phyloP scores from a whole-genome alignment of 139 green algal species.

The Tetradesmus obliquus region DNA sequence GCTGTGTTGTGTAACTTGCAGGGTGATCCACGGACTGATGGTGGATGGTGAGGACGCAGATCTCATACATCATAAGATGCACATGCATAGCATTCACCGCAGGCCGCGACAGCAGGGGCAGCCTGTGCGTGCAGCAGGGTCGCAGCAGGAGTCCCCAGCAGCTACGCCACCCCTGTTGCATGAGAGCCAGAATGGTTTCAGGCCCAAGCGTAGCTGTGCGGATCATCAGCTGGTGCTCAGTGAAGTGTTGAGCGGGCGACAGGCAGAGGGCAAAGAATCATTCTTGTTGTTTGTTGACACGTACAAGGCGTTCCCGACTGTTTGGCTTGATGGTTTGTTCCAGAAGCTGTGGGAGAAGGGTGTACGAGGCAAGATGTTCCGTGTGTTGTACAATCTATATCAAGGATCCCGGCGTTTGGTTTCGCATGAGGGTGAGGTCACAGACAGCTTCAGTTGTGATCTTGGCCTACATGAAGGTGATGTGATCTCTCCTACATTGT shows the following conservation, averaged over 20 bases:
- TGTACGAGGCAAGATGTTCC: background rate
- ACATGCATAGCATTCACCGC: no score
- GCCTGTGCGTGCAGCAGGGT: no score
- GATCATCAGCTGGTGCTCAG: background rate
- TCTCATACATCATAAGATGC: no score
- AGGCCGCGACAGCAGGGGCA: no score
- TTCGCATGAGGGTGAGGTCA: background rate
- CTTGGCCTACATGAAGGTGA: background rate
- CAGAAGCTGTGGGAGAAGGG: slow-evolving; percentile 7
- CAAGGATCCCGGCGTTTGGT: background rate
- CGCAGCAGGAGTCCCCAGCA: no score
- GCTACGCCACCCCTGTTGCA: no score
- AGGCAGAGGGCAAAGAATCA: background rate
- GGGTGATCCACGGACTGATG: no score
- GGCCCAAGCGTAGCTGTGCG: background rate
- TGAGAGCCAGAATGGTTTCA: background rate
- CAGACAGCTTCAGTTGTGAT: background rate
- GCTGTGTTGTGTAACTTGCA: no score
- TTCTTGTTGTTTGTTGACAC: background rate
- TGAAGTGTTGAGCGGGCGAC: background rate
- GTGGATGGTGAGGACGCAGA: no score
- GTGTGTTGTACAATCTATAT: slow-evolving; percentile 2
- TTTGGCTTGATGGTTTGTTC: background rate
- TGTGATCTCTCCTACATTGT: background rate
- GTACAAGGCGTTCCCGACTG: background rate